Evolutionary conservation across 108 stramenopile species (phyloP).

Genomic region (Nannochloropsis salina): DNA sequence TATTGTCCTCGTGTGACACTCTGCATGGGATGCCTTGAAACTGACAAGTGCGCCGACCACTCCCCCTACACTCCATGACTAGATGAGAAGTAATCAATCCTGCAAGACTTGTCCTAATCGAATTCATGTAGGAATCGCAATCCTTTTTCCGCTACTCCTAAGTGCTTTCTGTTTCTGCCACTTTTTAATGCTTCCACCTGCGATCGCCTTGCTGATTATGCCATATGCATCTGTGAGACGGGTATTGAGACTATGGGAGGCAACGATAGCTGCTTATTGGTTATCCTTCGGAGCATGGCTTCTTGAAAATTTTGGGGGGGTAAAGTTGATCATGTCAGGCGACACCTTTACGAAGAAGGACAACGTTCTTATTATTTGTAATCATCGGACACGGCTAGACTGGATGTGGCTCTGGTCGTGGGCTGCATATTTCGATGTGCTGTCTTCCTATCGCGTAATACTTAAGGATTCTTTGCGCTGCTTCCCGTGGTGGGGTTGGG

Average conservation of each 20-base stretch:
- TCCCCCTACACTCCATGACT: too few species aligned
- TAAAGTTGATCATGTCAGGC: neutral
- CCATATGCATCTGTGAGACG: neutral
- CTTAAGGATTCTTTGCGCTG: neutral
- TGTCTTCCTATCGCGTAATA: neutral
- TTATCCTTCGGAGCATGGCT: constrained; percentile 17
- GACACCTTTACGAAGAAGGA: neutral
- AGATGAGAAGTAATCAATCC: too few species aligned
- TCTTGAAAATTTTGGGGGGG: neutral
- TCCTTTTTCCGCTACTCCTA: neutral
- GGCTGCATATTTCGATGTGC: neutral
- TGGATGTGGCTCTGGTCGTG: neutral
- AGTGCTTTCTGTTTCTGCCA: constrained; percentile 8
- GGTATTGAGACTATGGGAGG: neutral
- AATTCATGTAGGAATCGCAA: neutral
- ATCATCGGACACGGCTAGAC: neutral
- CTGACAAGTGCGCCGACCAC: too few species aligned
- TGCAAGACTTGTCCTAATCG: neutral
- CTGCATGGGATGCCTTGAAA: too few species aligned
- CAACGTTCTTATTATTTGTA: neutral
- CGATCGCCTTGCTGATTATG: neutral
- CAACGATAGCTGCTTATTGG: neutral
- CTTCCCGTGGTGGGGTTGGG: constrained; percentile 16
- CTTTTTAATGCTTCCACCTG: neutral
- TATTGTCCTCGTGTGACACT: too few species aligned